Conservation (phyloP, 2,329 filamentous ascomycete species). For the Phialophora expanda region DNA sequence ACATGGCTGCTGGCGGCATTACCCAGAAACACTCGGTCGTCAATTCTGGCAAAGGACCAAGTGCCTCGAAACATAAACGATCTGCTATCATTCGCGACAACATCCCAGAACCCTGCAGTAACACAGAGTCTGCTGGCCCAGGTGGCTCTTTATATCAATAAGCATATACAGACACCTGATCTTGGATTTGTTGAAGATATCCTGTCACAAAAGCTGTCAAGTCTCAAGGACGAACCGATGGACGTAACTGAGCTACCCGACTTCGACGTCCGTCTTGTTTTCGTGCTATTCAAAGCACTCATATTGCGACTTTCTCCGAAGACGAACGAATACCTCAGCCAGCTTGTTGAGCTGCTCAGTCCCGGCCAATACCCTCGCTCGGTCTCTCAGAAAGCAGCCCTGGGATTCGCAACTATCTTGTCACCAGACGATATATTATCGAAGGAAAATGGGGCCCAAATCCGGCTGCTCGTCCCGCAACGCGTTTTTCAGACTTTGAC, state of each 20-base stretch:
- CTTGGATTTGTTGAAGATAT: constrained; percentile 44
- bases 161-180: constrained; percentile 43
- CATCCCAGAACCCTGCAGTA: constrained; percentile 23
- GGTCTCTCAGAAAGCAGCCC: constrained; percentile 59
- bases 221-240: constrained; percentile 30
- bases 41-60: constrained; percentile 27
- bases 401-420: constrained; percentile 64
- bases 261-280: constrained; percentile 59
- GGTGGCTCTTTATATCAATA: constrained; percentile 48
- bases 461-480: constrained; percentile 68
- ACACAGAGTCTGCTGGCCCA: constrained; percentile 37
- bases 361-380: constrained; percentile 48
- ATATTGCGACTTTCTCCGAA: constrained; percentile 58
- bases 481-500: constrained; percentile 66
- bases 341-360: constrained; percentile 54
- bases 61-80: constrained; percentile 37
- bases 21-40: constrained; percentile 32
- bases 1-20: constrained; percentile 40
- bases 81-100: constrained; percentile 39
- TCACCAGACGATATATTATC: constrained; percentile 66
- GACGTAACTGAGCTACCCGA: constrained; percentile 42
- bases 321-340: constrained; percentile 58
- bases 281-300: constrained; percentile 67
- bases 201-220: constrained; percentile 39
- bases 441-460: constrained; percentile 64